phyloP scores from a whole-genome alignment of 208 protist genomes.

The Trypanosoma brucei region DNA sequence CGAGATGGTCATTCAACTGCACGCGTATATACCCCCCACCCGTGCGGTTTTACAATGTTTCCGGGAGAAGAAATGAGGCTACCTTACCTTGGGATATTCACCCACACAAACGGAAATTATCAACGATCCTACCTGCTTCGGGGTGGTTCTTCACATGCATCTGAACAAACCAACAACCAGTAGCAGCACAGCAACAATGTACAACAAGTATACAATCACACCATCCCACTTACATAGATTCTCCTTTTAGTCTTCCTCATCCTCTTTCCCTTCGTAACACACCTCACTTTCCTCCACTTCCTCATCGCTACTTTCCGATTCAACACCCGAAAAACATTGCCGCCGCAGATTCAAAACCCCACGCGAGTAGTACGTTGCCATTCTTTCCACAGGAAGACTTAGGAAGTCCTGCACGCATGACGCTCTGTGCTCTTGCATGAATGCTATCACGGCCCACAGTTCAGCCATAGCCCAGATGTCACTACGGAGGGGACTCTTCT shows the following conservation, averaged over 20 bases:
- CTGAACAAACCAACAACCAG: too few species aligned
- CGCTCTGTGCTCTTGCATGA: background rate
- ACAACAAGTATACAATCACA: too few species aligned
- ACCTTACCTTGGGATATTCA: too few species aligned
- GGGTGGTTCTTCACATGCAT: too few species aligned
- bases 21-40: background rate
- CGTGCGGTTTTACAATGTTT: too few species aligned
- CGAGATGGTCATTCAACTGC: background rate
- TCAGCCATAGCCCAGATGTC: conserved; percentile 5
- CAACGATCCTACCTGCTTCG: too few species aligned
- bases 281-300: background rate
- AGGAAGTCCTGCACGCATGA: background rate
- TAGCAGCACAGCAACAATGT: too few species aligned
- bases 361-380: background rate
- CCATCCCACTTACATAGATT: too few species aligned
- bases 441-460: background rate
- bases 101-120: too few species aligned
- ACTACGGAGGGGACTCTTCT: background rate
- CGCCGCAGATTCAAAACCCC: background rate
- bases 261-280: background rate
- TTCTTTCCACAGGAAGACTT: background rate
- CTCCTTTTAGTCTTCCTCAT: background rate
- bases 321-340: background rate
- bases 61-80: too few species aligned
- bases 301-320: background rate